A percentile compares a stretch with the other conserved stretches of the same genome.
Evolutionary conservation across 2,329 filamentous ascomycete genomes (phyloP).

Genomic region (Talaromyces sp.): DNA sequence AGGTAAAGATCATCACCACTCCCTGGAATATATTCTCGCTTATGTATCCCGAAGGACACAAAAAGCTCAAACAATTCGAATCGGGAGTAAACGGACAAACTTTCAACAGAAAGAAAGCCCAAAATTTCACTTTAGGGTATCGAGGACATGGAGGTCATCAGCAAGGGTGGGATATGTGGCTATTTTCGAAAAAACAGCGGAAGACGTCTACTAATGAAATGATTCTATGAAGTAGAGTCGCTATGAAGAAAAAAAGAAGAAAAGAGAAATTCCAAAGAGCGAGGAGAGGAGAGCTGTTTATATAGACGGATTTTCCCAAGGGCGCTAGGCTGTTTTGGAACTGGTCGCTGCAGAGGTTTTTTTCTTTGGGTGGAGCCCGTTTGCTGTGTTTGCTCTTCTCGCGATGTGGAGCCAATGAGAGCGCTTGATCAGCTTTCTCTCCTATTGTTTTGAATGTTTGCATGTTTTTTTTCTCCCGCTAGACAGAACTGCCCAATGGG

Average conservation of each 20-base stretch:
- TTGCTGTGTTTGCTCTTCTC: slow-evolving; percentile 16
- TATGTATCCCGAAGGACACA: slow-evolving; percentile 9
- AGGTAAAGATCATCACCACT: slow-evolving; percentile 95
- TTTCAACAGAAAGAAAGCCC: slow-evolving; percentile 25
- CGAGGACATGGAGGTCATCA: slow-evolving; percentile 84
- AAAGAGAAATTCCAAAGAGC: slow-evolving; percentile 20
- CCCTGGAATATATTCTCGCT: slow-evolving; percentile 55
- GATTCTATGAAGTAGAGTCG: slow-evolving; percentile 61
- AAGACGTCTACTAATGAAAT: slow-evolving; percentile 97
- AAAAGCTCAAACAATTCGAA: slow-evolving; percentile 23
- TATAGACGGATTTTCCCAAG: slow-evolving; percentile 21
- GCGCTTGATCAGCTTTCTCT: neutral
- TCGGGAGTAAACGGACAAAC: slow-evolving; percentile 37
- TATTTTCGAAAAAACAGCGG: slow-evolving; percentile 84
- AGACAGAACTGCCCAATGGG: neutral
- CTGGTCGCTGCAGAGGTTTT: neutral
- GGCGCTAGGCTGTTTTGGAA: slow-evolving; percentile 3
- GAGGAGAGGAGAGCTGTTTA: slow-evolving; percentile 20
- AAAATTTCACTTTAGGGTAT: slow-evolving; percentile 79
- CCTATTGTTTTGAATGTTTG: neutral
- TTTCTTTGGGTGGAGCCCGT: neutral
- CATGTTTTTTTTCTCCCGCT: neutral
- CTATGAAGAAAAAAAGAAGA: slow-evolving; percentile 22
- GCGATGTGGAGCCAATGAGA: neutral
- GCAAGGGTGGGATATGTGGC: slow-evolving; percentile 89